Evolutionary conservation across 2,329 filamentous ascomycete genomes (phyloP).

Genomic region (Fusarium scirpi): DNA sequence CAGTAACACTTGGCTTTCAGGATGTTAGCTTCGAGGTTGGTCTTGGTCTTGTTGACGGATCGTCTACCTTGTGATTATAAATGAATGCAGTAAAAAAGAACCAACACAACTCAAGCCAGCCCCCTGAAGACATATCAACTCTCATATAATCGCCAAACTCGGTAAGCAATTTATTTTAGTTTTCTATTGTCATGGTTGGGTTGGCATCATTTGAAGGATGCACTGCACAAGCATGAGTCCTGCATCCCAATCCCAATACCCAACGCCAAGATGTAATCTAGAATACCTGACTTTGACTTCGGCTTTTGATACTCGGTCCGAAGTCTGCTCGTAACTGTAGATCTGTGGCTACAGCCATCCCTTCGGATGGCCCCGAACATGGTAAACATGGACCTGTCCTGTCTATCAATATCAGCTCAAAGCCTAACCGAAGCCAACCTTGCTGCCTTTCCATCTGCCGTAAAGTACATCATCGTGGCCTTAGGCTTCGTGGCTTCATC

Average conservation of each 20-base stretch:
- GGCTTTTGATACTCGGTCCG: conserved; percentile 30
- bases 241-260: background rate
- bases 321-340: conserved; percentile 21
- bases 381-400: conserved; percentile 12
- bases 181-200: background rate
- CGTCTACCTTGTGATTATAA: background rate
- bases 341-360: conserved; percentile 25
- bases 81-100: background rate
- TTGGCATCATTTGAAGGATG: background rate
- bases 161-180: conserved; percentile 1
- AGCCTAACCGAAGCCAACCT: conserved; percentile 3
- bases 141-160: conserved; percentile 3
- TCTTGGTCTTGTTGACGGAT: background rate
- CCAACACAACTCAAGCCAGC: conserved; percentile 7
- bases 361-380: conserved; percentile 40
- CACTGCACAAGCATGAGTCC: background rate
- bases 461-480: conserved; percentile 1
- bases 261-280: conserved; percentile 1
- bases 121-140: conserved; percentile 2
- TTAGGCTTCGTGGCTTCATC: background rate
- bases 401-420: conserved; percentile 12
- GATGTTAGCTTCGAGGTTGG: background rate
- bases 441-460: background rate
- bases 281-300: conserved; percentile 3
- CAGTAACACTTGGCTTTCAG: background rate